Percentiles rank a stretch among this genome's conserved stretches.
Conservation (phyloP, 164 flowering plant species). For the Cinnamomum chago region DNA sequence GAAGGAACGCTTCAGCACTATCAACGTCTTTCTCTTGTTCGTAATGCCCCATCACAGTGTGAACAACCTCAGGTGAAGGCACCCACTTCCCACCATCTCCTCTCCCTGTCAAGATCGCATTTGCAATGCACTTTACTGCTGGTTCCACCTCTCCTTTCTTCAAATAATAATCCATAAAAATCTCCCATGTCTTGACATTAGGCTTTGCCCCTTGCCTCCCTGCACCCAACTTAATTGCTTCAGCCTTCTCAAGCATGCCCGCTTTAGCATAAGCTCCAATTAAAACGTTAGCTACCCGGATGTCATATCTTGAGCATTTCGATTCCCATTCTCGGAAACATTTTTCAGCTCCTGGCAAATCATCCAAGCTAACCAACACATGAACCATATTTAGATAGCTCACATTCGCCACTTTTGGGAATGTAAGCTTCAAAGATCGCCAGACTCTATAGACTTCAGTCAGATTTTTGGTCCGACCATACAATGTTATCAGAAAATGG, state of each 20-base stretch:
- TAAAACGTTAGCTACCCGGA: conserved; percentile 64
- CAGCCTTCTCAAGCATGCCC: conserved; percentile 53
- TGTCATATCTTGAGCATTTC: conserved; percentile 60
- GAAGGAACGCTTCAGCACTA: conserved; percentile 70
- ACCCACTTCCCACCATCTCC: conserved; percentile 73
- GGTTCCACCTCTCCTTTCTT: conserved; percentile 41
- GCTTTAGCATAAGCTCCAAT: conserved; percentile 62
- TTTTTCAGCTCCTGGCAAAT: conserved; percentile 89
- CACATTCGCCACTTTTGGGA: conserved; percentile 62
- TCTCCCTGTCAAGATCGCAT: conserved; percentile 56
- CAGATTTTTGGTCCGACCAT: conserved; percentile 68
- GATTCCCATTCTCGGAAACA: conserved; percentile 82
- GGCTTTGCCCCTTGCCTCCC: conserved; percentile 59
- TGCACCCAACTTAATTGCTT: conserved; percentile 48
- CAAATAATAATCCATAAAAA: conserved; percentile 63
- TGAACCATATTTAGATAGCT: conserved; percentile 87
- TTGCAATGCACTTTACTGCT: conserved; percentile 54
- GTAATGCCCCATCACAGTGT: conserved; percentile 56
- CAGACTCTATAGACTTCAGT: conserved; percentile 80
- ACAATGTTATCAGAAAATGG: conserved; percentile 78
- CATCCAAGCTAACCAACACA: conserved; percentile 71
- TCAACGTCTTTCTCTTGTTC: conserved; percentile 77
- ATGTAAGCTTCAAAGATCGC: conserved; percentile 83
- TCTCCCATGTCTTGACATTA: conserved; percentile 85
- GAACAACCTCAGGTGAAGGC: conserved; percentile 40